Evolutionary conservation across 306 rosid genomes (phyloP).

Genomic region (Prunus kanzakura): DNA sequence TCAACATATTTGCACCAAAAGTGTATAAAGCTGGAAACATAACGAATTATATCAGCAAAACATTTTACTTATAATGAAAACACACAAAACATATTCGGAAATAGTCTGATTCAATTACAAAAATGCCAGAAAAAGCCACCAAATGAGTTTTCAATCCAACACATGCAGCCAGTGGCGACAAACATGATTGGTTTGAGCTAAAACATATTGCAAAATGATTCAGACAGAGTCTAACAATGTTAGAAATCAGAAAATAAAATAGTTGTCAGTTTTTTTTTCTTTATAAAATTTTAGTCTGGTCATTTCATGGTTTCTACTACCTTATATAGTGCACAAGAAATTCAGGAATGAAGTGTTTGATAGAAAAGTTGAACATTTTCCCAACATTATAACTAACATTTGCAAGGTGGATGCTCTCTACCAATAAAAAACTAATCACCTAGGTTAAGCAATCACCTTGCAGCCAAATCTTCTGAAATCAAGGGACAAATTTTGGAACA

Average conservation of each 20-base stretch:
- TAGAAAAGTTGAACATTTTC: not conserved
- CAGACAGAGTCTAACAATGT: not conserved
- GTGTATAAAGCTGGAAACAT: too few species aligned
- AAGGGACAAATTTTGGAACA: conserved; percentile 5
- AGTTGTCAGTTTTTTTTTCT: not conserved
- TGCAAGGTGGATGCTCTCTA: conserved; percentile 7
- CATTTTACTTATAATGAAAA: too few species aligned
- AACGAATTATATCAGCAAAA: too few species aligned
- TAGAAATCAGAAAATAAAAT: not conserved
- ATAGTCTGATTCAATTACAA: too few species aligned
- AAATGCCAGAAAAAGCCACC: not conserved
- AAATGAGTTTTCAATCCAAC: not conserved
- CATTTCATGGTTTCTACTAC: not conserved
- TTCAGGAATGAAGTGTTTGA: not conserved
- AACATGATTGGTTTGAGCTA: not conserved
- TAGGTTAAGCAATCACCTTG: not conserved
- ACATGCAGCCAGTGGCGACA: not conserved
- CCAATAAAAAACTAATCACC: not conserved
- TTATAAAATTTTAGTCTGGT: not conserved
- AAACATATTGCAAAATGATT: not conserved
- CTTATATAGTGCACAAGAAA: not conserved
- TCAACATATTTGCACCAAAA: too few species aligned
- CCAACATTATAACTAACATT: not conserved
- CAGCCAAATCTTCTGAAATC: not conserved
- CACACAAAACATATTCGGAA: too few species aligned